Evolutionary conservation across 805 yeast genomes (phyloP).

Genomic region (Saccharomyces mikatae): DNA sequence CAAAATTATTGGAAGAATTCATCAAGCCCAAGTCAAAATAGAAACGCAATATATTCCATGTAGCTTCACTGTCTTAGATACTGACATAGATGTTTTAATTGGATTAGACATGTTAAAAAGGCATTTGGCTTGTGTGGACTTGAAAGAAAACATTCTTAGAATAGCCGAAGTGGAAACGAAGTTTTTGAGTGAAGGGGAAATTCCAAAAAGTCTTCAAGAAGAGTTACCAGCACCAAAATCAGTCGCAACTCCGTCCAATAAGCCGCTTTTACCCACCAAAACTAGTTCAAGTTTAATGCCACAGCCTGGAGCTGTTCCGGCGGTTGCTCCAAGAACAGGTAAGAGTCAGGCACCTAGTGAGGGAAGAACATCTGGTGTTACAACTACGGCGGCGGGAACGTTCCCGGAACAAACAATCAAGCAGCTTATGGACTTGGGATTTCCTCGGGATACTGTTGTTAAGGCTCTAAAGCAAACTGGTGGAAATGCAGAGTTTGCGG

Average conservation of each 20-base stretch:
- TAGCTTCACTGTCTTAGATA: conserved; percentile 64
- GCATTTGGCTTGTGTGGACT: conserved; percentile 75
- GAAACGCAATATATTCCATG: conserved; percentile 60
- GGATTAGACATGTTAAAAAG: conserved; percentile 91
- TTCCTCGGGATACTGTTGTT: conserved; percentile 53
- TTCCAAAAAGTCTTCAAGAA: conserved; percentile 35
- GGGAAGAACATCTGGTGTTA: conserved; percentile 9
- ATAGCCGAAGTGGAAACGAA: conserved; percentile 68
- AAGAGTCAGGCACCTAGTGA: conserved; percentile 1
- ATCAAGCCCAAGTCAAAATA: conserved; percentile 77
- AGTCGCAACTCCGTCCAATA: background rate
- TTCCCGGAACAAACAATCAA: conserved; percentile 34
- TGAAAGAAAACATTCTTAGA: conserved; percentile 52
- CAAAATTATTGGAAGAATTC: conserved; percentile 73
- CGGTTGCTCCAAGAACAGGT: background rate
- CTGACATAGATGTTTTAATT: conserved; percentile 54
- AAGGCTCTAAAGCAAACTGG: conserved; percentile 55
- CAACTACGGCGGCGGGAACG: conserved; percentile 4
- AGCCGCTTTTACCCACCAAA: background rate
- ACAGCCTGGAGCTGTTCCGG: conserved; percentile 1
- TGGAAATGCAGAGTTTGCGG: conserved; percentile 83
- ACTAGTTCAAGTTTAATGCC: background rate
- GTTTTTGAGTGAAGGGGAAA: conserved; percentile 67
- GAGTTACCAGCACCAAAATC: background rate
- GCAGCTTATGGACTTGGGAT: conserved; percentile 62